These are phyloP conservation scores for Carnegiea gigantea DNA, from an alignment of 179 eudicot species.

Conservation along the genomic window DNA sequence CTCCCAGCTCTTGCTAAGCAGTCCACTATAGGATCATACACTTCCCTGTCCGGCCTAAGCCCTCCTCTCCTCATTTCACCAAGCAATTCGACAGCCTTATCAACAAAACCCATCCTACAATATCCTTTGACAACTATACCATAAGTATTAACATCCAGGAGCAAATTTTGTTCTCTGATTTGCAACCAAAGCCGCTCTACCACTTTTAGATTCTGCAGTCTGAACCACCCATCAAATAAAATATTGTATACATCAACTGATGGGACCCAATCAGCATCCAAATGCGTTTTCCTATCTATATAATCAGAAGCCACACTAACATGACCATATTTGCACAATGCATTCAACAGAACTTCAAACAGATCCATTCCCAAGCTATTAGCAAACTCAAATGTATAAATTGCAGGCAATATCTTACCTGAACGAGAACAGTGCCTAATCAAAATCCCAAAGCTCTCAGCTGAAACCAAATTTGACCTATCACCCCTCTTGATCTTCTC, in stretches of 20 bases:
- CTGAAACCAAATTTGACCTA: constrained; percentile 39
- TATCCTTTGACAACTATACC: constrained; percentile 65
- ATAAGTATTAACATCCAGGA: constrained; percentile 55
- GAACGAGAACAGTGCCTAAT: constrained; percentile 61
- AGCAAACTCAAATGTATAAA: constrained; percentile 53
- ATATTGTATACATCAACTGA: constrained; percentile 53
- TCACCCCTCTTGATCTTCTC: constrained; percentile 35
- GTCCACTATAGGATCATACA: constrained; percentile 60
- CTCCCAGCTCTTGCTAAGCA: constrained; percentile 62
- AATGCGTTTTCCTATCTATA: constrained; percentile 35
- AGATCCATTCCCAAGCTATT: constrained; percentile 31
- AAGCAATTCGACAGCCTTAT: constrained; percentile 56
- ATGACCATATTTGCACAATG: constrained; percentile 66
- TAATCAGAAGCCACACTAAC: constrained; percentile 54
- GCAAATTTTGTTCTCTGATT: constrained; percentile 48
- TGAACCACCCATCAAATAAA: constrained; percentile 62
- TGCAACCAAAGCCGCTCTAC: constrained; percentile 48
- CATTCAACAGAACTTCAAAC: constrained; percentile 54
- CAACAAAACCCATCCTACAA: constrained; percentile 55
- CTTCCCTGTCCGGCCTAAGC: constrained; percentile 49
- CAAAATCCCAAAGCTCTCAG: constrained; percentile 47
- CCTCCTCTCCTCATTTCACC: constrained; percentile 54
- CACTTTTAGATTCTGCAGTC: constrained; percentile 40
- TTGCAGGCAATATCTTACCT: constrained; percentile 47
- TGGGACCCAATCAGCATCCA: constrained; percentile 46